These are phyloP conservation scores for Fusarium pseudoanthophilum DNA, from an alignment of 2,329 filamentous ascomycete species.

Conservation along the genomic window DNA sequence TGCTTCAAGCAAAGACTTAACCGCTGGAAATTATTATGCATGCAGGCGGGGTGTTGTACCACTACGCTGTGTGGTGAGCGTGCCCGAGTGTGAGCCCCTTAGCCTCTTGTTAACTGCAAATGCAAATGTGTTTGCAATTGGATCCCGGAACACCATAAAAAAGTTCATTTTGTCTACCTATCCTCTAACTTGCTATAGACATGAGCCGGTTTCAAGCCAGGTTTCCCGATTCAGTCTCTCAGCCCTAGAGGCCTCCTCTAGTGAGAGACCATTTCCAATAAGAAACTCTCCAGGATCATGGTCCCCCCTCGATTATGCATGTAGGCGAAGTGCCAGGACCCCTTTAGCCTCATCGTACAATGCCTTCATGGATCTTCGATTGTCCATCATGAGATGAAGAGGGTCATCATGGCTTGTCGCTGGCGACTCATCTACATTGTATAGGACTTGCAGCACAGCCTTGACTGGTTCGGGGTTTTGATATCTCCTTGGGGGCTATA, in stretches of 20 bases:
- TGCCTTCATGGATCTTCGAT: constrained; percentile 20
- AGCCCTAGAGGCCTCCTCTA: not conserved
- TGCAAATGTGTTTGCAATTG: not conserved
- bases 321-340: not conserved
- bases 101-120: constrained; percentile 14
- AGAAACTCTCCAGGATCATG: not conserved
- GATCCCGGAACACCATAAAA: not conserved
- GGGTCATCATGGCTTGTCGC: constrained; percentile 30
- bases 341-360: constrained; percentile 11
- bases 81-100: constrained; percentile 12
- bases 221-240: not conserved
- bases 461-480: not conserved
- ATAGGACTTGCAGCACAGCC: not conserved
- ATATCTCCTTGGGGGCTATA: not conserved
- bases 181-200: not conserved
- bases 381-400: constrained; percentile 31
- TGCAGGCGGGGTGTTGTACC: constrained; percentile 8
- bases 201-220: not conserved
- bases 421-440: not conserved
- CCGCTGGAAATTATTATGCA: constrained; percentile 23
- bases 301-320: not conserved
- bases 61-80: not conserved
- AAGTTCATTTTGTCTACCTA: not conserved
- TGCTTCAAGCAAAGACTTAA: not conserved
- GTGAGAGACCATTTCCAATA: not conserved